Evolutionary conservation across 176 grass and related monocot species (phyloP).

Genomic region (Puya raimondii): DNA sequence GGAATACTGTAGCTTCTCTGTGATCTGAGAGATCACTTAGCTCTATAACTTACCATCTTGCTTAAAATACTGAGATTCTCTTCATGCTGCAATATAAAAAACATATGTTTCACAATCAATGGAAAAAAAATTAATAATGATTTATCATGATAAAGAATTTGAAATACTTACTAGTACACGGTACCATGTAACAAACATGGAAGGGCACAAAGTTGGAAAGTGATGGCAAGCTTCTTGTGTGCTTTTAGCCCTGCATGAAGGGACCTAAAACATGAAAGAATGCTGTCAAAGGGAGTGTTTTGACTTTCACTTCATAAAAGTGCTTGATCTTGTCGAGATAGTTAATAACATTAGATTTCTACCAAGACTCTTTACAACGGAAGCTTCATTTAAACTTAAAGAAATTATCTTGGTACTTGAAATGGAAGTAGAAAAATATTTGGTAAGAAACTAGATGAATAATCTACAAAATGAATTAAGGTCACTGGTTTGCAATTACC

Average conservation of each 20-base stretch:
- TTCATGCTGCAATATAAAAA: slow-evolving; percentile 56
- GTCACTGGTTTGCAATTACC: background rate
- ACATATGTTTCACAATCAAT: slow-evolving; percentile 12
- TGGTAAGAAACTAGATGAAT: background rate
- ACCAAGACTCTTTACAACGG: background rate
- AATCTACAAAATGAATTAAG: background rate
- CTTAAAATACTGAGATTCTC: slow-evolving; percentile 64
- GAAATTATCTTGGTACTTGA: background rate
- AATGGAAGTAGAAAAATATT: background rate
- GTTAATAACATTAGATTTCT: background rate
- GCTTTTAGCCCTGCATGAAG: background rate
- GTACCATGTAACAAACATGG: background rate
- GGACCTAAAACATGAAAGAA: background rate
- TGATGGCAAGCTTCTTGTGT: background rate
- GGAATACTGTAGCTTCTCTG: too few relatives aligned
- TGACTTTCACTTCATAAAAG: background rate
- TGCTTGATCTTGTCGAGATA: background rate
- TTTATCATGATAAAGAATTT: slow-evolving; percentile 11
- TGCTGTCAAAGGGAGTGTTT: background rate
- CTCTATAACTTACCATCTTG: slow-evolving; percentile 49
- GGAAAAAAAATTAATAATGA: slow-evolving; percentile 4
- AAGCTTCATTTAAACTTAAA: slow-evolving; percentile 24
- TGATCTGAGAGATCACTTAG: background rate
- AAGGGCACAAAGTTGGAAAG: background rate
- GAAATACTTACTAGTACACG: slow-evolving; percentile 60